These are phyloP conservation scores for Diaporthe capsici DNA, from an alignment of 2,329 filamentous ascomycete species.

Conservation along the genomic window DNA sequence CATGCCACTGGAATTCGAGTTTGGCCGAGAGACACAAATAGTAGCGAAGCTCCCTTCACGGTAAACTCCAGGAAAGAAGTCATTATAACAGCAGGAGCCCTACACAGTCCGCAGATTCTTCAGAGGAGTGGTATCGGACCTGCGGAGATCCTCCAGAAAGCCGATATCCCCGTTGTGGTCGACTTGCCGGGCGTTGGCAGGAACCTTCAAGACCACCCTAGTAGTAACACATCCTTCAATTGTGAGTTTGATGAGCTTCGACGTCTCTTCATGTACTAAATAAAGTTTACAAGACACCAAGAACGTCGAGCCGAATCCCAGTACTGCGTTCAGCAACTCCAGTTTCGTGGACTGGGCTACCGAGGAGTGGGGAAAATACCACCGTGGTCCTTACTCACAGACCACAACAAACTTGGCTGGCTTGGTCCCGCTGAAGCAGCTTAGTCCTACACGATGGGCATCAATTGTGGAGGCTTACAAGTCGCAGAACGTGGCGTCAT, in stretches of 20 bases:
- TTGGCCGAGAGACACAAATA: not conserved
- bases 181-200: not conserved
- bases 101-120: conserved; percentile 1
- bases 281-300: not conserved
- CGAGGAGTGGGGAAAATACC: not conserved
- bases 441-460: not conserved
- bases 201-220: not conserved
- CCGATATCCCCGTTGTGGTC: not conserved
- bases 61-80: not conserved
- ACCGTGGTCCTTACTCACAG: not conserved
- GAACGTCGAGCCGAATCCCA: not conserved
- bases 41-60: not conserved
- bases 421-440: not conserved
- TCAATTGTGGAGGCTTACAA: not conserved
- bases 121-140: not conserved
- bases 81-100: not conserved
- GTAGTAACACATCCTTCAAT: not conserved
- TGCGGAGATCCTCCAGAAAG: not conserved
- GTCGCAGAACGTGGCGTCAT: not conserved
- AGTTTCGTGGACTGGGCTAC: not conserved
- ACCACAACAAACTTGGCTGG: not conserved
- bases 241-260: not conserved
- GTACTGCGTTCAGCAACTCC: not conserved
- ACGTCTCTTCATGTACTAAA: not conserved
- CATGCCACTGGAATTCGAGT: not conserved